Evolutionary conservation across 1,284 basidiomycete genomes (phyloP).

Genomic region (Irpex sp.): DNA sequence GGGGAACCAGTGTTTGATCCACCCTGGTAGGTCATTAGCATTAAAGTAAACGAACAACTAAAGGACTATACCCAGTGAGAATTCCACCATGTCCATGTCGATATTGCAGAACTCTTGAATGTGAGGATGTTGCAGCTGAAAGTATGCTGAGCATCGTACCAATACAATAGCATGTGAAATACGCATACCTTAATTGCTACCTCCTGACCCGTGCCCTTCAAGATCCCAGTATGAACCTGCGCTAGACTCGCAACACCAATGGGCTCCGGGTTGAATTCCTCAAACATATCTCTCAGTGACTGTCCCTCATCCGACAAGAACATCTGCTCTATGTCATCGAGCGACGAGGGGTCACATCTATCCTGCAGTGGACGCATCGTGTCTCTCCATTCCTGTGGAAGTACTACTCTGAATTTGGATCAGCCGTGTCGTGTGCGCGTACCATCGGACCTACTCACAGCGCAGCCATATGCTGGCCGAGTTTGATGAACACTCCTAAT

Average conservation of each 20-base stretch:
- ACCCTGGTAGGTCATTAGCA: slow-evolving; percentile 36
- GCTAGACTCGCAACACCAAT: slow-evolving; percentile 94
- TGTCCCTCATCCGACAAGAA: slow-evolving; percentile 71
- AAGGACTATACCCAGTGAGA: slow-evolving; percentile 50
- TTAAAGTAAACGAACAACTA: not conserved
- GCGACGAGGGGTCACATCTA: slow-evolving; percentile 76
- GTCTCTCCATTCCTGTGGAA: slow-evolving; percentile 78
- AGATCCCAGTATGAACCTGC: slow-evolving; percentile 87
- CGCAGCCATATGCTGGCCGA: slow-evolving; percentile 86
- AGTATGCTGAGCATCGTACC: not conserved
- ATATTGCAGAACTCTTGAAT: slow-evolving; percentile 88
- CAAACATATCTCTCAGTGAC: slow-evolving; percentile 62
- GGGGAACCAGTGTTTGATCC: slow-evolving; percentile 86
- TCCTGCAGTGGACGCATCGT: slow-evolving; percentile 77
- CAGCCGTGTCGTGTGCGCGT: slow-evolving; percentile 1
- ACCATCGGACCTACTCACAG: slow-evolving; percentile 33
- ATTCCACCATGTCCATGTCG: slow-evolving; percentile 84
- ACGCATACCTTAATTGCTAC: slow-evolving; percentile 84
- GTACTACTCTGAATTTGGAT: slow-evolving; percentile 38
- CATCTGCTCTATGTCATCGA: slow-evolving; percentile 61
- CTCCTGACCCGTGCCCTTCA: slow-evolving; percentile 62
- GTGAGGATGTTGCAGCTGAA: slow-evolving; percentile 87
- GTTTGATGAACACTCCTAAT: slow-evolving; percentile 86
- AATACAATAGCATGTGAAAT: not conserved
- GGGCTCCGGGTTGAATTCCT: slow-evolving; percentile 83